Percentiles rank a stretch among this genome's conserved stretches.
phyloP scores from a whole-genome alignment of 306 rosid genomes.

The Dryas octopetala region DNA sequence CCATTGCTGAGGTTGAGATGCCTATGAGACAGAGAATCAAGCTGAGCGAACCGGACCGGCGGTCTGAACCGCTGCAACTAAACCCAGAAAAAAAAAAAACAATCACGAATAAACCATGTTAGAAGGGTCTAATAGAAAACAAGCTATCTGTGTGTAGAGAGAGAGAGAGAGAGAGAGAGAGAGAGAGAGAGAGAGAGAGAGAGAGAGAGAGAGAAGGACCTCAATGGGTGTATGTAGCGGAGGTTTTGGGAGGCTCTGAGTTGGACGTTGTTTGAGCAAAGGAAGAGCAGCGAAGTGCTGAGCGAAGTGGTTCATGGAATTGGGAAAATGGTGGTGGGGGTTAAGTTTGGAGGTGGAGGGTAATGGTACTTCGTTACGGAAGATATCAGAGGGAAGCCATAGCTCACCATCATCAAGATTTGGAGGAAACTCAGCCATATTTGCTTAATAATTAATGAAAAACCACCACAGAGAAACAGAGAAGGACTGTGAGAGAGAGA shows the following conservation, averaged over 20 bases:
- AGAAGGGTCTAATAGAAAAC: background rate
- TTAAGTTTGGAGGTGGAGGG: background rate
- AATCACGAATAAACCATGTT: background rate
- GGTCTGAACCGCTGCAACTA: slow-evolving; percentile 18
- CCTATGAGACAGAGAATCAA: background rate
- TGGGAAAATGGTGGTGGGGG: background rate
- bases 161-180: background rate
- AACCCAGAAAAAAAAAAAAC: background rate
- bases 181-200: background rate
- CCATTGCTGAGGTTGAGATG: background rate
- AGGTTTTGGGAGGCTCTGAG: slow-evolving; percentile 11
- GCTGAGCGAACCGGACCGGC: background rate
- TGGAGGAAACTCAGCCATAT: slow-evolving; percentile 33
- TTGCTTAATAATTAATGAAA: background rate
- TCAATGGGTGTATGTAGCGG: background rate
- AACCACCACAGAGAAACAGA: background rate
- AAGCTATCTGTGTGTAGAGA: background rate
- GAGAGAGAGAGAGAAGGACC: background rate
- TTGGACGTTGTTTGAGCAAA: slow-evolving; percentile 16
- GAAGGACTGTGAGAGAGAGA: background rate
- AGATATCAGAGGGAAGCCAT: slow-evolving; percentile 33
- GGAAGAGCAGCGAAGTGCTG: slow-evolving; percentile 26
- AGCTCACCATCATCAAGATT: slow-evolving; percentile 19
- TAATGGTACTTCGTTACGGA: slow-evolving; percentile 16
- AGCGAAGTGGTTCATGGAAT: slow-evolving; percentile 17